A percentile compares a stretch with the other conserved stretches of the same genome.
These are phyloP conservation scores for Collybiopsis confluens DNA, from an alignment of 768 basidiomycete genomes.

Conservation along the genomic window DNA sequence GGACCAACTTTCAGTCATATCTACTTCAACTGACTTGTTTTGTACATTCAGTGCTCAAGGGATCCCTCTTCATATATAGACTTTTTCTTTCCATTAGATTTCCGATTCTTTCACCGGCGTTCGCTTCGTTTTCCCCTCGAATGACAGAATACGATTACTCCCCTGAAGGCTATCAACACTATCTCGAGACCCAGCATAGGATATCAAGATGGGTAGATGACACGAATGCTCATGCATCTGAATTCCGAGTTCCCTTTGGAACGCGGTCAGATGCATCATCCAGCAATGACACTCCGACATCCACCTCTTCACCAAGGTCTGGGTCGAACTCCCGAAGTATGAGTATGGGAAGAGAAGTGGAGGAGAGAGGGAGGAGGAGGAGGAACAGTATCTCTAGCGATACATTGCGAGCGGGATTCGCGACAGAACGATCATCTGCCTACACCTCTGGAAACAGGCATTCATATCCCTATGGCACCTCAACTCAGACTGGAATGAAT, in stretches of 20 bases:
- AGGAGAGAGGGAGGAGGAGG: background rate
- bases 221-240: conserved; percentile 21
- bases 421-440: background rate
- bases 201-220: conserved; percentile 38
- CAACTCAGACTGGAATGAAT: background rate
- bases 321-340: background rate
- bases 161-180: conserved; percentile 41
- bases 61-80: background rate
- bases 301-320: background rate
- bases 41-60: background rate
- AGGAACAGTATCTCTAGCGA: background rate
- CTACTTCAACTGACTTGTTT: too few species aligned
- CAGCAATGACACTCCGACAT: background rate
- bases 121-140: too few species aligned
- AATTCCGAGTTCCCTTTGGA: conserved; percentile 5
- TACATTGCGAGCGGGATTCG: background rate
- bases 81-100: too few species aligned
- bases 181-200: conserved; percentile 34
- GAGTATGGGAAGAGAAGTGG: background rate
- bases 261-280: background rate
- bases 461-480: background rate
- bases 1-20: too few species aligned
- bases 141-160: conserved; percentile 52
- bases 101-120: too few species aligned
- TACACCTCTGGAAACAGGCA: background rate